Evolutionary conservation across 306 rosid genomes (phyloP).

Genomic region (Cicer yamashitae): DNA sequence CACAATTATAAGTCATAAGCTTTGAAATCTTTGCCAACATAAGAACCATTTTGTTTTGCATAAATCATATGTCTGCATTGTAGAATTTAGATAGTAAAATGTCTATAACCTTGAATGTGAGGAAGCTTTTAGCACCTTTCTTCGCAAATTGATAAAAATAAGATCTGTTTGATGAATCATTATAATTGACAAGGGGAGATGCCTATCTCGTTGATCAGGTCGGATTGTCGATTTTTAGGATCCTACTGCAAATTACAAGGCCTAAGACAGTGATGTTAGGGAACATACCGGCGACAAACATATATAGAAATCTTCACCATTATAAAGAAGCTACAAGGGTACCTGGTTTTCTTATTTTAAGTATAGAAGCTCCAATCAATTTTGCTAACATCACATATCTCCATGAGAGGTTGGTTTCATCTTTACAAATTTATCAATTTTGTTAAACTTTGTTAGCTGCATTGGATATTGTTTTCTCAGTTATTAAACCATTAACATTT

Average conservation of each 20-base stretch:
- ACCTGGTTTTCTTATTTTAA: conserved; percentile 81
- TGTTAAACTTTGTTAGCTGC: neutral
- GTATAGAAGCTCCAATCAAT: conserved; percentile 89
- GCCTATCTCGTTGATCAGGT: conserved; percentile 59
- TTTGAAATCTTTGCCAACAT: neutral
- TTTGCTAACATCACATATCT: conserved; percentile 87
- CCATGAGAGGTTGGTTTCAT: conserved; percentile 65
- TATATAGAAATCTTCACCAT: conserved; percentile 74
- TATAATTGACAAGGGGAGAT: conserved; percentile 29
- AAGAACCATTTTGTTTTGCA: conserved; percentile 14
- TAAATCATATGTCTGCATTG: neutral
- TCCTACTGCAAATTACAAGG: conserved; percentile 77
- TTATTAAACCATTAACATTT: conserved; percentile 17
- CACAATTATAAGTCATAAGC: neutral
- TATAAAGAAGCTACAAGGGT: conserved; percentile 67
- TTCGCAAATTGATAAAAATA: conserved; percentile 3
- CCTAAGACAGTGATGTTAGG: conserved; percentile 89
- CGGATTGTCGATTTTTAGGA: conserved; percentile 78
- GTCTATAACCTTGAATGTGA: neutral
- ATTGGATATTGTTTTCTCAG: neutral
- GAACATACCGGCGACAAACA: conserved; percentile 70
- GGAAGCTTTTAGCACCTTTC: conserved; percentile 26
- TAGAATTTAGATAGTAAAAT: neutral
- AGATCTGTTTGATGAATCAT: conserved; percentile 13
- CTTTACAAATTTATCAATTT: neutral